Evolutionary conservation across 2,329 filamentous ascomycete genomes (phyloP).

Genomic region (Hortaea sp.): DNA sequence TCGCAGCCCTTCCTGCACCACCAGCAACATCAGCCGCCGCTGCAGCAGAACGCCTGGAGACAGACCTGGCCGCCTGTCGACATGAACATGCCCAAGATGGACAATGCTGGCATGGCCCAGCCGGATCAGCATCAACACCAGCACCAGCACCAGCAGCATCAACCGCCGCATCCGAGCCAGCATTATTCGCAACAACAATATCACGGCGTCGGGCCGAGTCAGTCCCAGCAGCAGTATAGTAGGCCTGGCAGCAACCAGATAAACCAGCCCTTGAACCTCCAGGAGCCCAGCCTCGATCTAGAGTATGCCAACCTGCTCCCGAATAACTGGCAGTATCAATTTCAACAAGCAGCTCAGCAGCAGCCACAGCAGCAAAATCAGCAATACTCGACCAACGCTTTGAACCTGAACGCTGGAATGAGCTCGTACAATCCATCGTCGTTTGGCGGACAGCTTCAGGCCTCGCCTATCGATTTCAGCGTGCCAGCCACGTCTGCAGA

Average conservation of each 20-base stretch:
- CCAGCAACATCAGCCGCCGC: conserved; percentile 5
- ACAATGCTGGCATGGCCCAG: conserved; percentile 13
- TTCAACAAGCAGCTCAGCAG: conserved; percentile 20
- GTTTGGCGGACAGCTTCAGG: conserved; percentile 33
- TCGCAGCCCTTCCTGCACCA: conserved; percentile 16
- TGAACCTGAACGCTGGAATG: conserved; percentile 25
- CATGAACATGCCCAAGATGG: conserved; percentile 15
- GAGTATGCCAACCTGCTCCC: conserved; percentile 24
- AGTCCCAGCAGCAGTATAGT: conserved; percentile 12
- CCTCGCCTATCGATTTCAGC: conserved; percentile 36
- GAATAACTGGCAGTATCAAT: conserved; percentile 35
- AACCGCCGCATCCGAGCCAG: conserved; percentile 11
- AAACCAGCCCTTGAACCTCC: conserved; percentile 20
- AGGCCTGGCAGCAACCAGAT: conserved; percentile 22
- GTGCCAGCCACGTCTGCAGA: conserved; percentile 31
- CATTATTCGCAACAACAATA: conserved; percentile 7
- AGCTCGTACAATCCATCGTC: conserved; percentile 27
- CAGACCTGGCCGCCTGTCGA: conserved; percentile 12
- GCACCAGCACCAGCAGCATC: conserved; percentile 13
- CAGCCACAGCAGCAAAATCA: conserved; percentile 18
- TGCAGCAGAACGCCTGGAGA: not conserved
- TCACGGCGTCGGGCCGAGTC: conserved; percentile 11
- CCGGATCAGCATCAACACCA: conserved; percentile 15
- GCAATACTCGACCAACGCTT: conserved; percentile 14
- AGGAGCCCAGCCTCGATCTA: conserved; percentile 22